phyloP scores from a whole-genome alignment of 2,329 filamentous ascomycete species.

The Cyclaneusma minus region DNA sequence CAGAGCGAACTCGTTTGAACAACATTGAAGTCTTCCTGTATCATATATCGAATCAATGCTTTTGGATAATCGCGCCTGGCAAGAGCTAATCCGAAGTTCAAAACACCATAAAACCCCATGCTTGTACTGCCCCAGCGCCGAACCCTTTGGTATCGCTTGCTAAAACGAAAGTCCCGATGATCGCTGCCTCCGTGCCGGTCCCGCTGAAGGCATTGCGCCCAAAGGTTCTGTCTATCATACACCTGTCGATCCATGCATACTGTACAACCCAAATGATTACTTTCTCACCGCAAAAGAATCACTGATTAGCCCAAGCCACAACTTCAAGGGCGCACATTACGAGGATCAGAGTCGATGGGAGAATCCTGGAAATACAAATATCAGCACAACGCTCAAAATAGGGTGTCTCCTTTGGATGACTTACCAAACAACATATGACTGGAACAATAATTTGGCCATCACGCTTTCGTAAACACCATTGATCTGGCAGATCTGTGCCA shows the following conservation, averaged over 20 bases:
- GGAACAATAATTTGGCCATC: conserved; percentile 86
- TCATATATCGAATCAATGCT: no score
- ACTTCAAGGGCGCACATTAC: conserved; percentile 89
- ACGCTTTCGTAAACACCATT: conserved; percentile 91
- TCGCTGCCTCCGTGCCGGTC: not conserved
- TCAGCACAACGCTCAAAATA: conserved; percentile 5
- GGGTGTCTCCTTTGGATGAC: conserved; percentile 17
- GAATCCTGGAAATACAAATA: conserved; percentile 43
- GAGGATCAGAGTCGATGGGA: conserved; percentile 79
- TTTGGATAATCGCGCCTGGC: no score
- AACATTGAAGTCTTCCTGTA: no score
- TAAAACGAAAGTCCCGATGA: not conserved
- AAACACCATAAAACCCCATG: no score
- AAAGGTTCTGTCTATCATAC: not conserved
- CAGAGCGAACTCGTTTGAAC: no score
- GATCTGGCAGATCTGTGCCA: conserved; percentile 97
- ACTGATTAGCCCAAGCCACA: conserved; percentile 59
- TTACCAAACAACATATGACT: conserved; percentile 91
- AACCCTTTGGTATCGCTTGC: conserved; percentile 1
- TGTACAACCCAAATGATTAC: conserved; percentile 1
- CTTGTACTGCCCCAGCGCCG: no score
- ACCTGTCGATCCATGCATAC: not conserved
- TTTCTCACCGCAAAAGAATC: not conserved
- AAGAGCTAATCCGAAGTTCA: no score
- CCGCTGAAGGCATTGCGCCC: not conserved